phyloP scores from a whole-genome alignment of 225 moss, liverwort and hornwort species.

The Pleurozium schreberi region DNA sequence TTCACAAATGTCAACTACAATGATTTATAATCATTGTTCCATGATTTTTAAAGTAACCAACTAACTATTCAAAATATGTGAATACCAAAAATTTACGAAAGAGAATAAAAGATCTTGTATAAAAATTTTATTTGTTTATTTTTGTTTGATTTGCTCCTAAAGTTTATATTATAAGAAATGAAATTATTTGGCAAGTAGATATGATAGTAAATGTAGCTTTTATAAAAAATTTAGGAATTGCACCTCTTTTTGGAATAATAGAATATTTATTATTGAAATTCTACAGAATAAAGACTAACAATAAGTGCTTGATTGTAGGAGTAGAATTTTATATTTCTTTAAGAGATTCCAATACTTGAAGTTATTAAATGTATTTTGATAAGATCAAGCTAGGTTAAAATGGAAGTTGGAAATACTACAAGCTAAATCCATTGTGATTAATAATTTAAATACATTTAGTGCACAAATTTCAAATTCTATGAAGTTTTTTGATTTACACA shows the following conservation, averaged over 20 bases:
- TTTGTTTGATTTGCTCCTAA: not conserved
- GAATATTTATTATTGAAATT: not conserved
- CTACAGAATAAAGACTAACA: not conserved
- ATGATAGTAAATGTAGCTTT: not conserved
- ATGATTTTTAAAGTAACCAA: too few relatives aligned
- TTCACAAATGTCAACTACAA: too few relatives aligned
- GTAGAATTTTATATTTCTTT: not conserved
- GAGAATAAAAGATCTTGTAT: too few relatives aligned
- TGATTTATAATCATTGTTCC: too few relatives aligned
- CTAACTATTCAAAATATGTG: too few relatives aligned
- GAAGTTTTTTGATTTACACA: not conserved
- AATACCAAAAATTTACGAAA: too few relatives aligned
- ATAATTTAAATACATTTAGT: not conserved
- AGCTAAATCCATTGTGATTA: not conserved
- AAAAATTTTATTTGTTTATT: not conserved
- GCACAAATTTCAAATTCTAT: not conserved
- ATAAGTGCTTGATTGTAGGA: not conserved
- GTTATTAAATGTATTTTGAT: not conserved
- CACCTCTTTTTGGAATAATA: not conserved
- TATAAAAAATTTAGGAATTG: not conserved
- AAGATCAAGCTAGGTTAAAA: too few relatives aligned
- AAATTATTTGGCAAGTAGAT: not conserved
- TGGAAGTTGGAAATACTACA: not conserved
- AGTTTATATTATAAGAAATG: not conserved
- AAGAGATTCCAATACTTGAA: not conserved